Conservation (phyloP, 2,329 filamentous ascomycete species). For the Xylariaceae sp. region DNA sequence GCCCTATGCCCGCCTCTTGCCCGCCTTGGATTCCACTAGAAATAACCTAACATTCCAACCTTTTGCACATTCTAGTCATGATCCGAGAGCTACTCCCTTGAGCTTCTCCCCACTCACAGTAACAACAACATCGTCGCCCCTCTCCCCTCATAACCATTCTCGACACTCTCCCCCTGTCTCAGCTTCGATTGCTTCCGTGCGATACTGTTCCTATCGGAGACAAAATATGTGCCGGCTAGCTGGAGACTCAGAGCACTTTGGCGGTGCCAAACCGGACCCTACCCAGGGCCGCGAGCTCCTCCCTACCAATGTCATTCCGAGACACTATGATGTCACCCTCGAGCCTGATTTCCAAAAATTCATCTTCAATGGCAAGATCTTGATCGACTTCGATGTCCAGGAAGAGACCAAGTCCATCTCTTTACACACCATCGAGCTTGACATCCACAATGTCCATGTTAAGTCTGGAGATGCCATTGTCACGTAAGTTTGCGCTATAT, state of each 20-base stretch:
- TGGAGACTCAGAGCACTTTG: conserved; percentile 50
- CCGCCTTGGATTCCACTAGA: conserved; percentile 5
- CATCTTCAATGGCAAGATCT: conserved; percentile 78
- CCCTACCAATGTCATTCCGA: conserved; percentile 86
- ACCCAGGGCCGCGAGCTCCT: conserved; percentile 69
- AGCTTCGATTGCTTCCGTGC: conserved; percentile 19
- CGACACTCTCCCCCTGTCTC: conserved; percentile 17
- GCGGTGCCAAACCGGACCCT: conserved; percentile 55
- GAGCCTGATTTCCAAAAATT: conserved; percentile 88
- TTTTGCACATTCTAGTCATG: conserved; percentile 7
- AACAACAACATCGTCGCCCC: conserved; percentile 10
- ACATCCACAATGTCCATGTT: conserved; percentile 72
- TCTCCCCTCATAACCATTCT: conserved; percentile 11
- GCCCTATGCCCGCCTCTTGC: not conserved
- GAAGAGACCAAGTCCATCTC: conserved; percentile 83
- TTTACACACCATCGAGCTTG: conserved; percentile 81
- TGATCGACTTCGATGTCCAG: conserved; percentile 81
- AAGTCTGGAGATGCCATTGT: conserved; percentile 54
- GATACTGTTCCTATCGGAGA: conserved; percentile 70
- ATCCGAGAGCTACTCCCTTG: conserved; percentile 9
- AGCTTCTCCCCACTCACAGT: conserved; percentile 17
- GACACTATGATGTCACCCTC: conserved; percentile 85
- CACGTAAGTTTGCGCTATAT: conserved; percentile 37
- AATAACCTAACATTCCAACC: conserved; percentile 6
- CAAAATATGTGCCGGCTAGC: conserved; percentile 65